Evolutionary conservation across 2,329 filamentous ascomycete genomes (phyloP).

Genomic region (Dothideomycetes sp.): DNA sequence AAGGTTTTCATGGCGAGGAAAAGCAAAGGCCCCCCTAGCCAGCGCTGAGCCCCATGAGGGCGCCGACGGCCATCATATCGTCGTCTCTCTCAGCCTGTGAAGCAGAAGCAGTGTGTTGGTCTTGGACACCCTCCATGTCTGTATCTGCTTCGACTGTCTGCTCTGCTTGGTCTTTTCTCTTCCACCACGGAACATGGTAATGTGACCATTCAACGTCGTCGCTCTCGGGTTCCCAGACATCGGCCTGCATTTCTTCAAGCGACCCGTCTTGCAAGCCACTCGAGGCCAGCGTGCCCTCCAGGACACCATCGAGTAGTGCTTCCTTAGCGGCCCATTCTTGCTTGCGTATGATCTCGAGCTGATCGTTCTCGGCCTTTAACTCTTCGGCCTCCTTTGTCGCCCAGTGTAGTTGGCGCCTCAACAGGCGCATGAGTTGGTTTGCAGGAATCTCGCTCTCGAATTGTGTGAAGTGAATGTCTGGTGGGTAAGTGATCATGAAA

Average conservation of each 20-base stretch:
- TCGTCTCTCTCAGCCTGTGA: slow-evolving; percentile 15
- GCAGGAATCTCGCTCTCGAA: slow-evolving; percentile 59
- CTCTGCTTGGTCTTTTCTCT: background rate
- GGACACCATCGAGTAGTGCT: slow-evolving; percentile 63
- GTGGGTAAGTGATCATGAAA: slow-evolving; percentile 43
- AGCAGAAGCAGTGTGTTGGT: slow-evolving; percentile 19
- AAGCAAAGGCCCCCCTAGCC: no score
- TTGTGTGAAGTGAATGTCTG: slow-evolving; percentile 52
- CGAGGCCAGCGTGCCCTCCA: slow-evolving; percentile 58
- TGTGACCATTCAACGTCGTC: slow-evolving; percentile 5
- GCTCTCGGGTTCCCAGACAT: slow-evolving; percentile 4
- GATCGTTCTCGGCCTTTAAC: slow-evolving; percentile 55
- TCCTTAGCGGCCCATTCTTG: slow-evolving; percentile 75
- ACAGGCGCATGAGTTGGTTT: slow-evolving; percentile 54
- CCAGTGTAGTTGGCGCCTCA: slow-evolving; percentile 61
- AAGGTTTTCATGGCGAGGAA: no score
- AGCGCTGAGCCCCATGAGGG: slow-evolving; percentile 16
- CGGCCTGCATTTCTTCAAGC: slow-evolving; percentile 15
- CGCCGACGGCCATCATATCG: slow-evolving; percentile 17
- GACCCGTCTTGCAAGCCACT: slow-evolving; percentile 25
- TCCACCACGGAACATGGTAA: slow-evolving; percentile 1
- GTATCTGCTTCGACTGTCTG: slow-evolving; percentile 1
- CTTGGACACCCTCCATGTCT: background rate
- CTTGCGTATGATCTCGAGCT: slow-evolving; percentile 57
- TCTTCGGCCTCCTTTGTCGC: slow-evolving; percentile 57